These are phyloP conservation scores for Oropetium thomaeum DNA, from an alignment of 176 grass and related monocot genomes.

Conservation along the genomic window DNA sequence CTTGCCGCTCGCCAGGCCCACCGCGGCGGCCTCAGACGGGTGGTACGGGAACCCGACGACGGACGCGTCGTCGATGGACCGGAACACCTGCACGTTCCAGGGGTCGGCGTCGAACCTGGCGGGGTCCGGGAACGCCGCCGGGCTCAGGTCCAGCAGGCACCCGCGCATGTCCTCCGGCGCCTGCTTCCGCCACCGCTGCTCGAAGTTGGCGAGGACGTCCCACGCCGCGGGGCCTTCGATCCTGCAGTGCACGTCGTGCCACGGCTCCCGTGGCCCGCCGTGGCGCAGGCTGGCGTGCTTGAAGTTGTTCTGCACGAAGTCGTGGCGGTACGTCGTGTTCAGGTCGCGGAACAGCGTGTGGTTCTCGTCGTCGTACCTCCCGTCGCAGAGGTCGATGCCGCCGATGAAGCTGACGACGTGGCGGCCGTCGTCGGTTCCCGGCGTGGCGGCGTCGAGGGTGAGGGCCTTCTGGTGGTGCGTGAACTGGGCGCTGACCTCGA, in stretches of 20 bases:
- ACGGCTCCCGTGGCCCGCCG: conserved; percentile 80
- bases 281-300: conserved; percentile 38
- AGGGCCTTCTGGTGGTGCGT: conserved; percentile 95
- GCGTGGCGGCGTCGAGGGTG: conserved; percentile 49
- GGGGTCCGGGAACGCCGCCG: conserved; percentile 31
- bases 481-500: conserved; percentile 58
- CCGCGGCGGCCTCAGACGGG: conserved; percentile 30
- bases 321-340: conserved; percentile 52
- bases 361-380: conserved; percentile 79
- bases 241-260: conserved; percentile 85
- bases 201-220: conserved; percentile 86
- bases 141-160: conserved; percentile 48
- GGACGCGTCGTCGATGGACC: conserved; percentile 87
- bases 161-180: conserved; percentile 43
- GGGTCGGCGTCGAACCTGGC: conserved; percentile 10
- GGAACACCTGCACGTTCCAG: conserved; percentile 92
- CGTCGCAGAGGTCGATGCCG: conserved; percentile 56
- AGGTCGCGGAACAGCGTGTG: conserved; percentile 72
- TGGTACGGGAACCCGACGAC: conserved; percentile 62
- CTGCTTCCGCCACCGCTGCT: conserved; percentile 83
- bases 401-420: conserved; percentile 72
- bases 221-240: conserved; percentile 69
- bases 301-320: conserved; percentile 84
- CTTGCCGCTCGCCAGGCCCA: conserved; percentile 64
- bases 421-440: conserved; percentile 1